Base-by-base conservation (phyloP, 768 basidiomycete genomes). In the Boletus sensibilis region DNA sequence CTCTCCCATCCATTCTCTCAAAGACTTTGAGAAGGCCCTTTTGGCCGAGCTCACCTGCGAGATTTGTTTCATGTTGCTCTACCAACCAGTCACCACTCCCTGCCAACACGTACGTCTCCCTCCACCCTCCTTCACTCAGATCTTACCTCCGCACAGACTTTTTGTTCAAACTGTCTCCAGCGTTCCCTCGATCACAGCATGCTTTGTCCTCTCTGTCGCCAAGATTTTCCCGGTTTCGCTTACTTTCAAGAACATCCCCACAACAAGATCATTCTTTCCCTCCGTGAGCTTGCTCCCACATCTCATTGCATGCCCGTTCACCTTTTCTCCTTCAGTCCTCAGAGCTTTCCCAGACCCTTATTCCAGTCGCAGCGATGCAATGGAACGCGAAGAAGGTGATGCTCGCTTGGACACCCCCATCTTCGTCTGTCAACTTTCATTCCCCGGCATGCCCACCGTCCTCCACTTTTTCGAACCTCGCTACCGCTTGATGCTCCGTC, bases 401-500 rank as follows among this genome's bases (percentile, higher is more conserved):
- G 79, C 84, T 14, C 80, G 87, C 44, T 82, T 96, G 55, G 85
- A 92, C 67, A 94, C 92, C 18, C 94, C 96, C 53, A 88, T 98
- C 58, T 95, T 98, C 64, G 84, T 94, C 60, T 90, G 88, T 68
- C 89, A 90, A 41, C 84, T 97, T 48, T 85, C 87, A 44, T 98
- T 97, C 75, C 96, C 96, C 2, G 89, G 88, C 53, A 85, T 94
- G 76, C 94, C 93, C 39, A 94, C 89, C 45, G 79, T 88, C 52
- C 77, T 98, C 16, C 94, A 97, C 72, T 87, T 98, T 66, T 98
- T 92, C 68, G 96, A 98, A 70, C 96, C 96, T 0, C 81, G 91
- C 64, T 95, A 98, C 70, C 88, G 96, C 8, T 80, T 98, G 49
- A 98, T 98, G 96, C 87, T 98, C 52, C 89, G 96, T 23, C 86